These are phyloP conservation scores for Ceratobasidium sp. DNA, from an alignment of 1,284 basidiomycete species.

Conservation along the genomic window DNA sequence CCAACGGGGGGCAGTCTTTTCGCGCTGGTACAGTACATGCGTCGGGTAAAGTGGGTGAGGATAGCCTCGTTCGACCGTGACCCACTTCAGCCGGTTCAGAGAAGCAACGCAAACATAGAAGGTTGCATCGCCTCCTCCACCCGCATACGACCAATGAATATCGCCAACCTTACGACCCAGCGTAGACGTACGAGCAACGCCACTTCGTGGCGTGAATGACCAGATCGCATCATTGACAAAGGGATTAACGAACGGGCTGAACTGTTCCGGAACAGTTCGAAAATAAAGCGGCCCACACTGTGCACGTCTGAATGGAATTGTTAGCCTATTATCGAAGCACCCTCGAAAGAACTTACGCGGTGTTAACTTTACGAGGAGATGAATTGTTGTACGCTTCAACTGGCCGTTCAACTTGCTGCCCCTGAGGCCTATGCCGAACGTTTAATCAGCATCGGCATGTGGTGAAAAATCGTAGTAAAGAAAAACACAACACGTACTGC, in stretches of 20 bases:
- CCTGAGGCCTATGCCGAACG: background rate
- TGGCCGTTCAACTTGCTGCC: background rate
- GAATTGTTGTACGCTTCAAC: background rate
- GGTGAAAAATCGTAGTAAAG: background rate
- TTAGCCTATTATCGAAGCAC: too few relatives aligned
- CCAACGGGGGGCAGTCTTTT: background rate
- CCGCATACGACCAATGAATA: background rate
- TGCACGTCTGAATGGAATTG: background rate
- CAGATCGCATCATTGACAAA: background rate
- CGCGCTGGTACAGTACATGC: background rate
- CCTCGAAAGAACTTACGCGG: background rate
- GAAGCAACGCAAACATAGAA: slow-evolving; percentile 4
- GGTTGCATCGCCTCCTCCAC: too few relatives aligned
- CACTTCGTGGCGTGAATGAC: slow-evolving; percentile 1
- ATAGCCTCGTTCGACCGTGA: background rate
- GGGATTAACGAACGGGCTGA: too few relatives aligned
- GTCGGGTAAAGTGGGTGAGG: background rate
- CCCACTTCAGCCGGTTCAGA: background rate
- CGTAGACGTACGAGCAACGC: background rate
- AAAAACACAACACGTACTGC: background rate
- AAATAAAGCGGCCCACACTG: background rate
- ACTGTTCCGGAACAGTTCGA: background rate
- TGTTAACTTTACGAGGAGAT: background rate
- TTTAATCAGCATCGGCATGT: background rate
- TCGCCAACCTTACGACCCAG: slow-evolving; percentile 13